phyloP scores from a whole-genome alignment of 2,329 filamentous ascomycete genomes.

The Thelonectria discophora region DNA sequence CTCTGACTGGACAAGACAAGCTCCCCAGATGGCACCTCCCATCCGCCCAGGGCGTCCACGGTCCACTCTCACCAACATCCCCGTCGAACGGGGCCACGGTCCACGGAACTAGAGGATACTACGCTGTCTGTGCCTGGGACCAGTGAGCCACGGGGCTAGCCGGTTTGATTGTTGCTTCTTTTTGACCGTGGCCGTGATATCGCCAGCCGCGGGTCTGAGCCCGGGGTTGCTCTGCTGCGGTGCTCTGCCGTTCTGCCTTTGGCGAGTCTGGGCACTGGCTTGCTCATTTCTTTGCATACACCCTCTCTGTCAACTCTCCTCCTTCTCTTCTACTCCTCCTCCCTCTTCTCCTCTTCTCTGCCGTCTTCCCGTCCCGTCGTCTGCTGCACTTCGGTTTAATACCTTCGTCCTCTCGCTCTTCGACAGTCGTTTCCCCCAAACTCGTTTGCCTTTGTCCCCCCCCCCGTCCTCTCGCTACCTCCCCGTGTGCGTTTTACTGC shows the following conservation, averaged over 20 bases:
- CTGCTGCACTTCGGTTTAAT: not conserved
- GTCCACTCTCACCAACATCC: not conserved
- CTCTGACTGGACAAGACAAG: slow-evolving; percentile 7
- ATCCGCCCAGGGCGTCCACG: slow-evolving; percentile 15
- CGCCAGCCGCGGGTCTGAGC: slow-evolving; percentile 41
- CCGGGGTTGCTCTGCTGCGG: slow-evolving; percentile 8
- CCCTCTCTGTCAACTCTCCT: not conserved
- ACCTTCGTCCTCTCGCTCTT: slow-evolving; percentile 10
- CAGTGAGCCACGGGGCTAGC: slow-evolving; percentile 31
- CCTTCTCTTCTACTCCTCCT: slow-evolving; percentile 9
- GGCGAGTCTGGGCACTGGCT: not conserved
- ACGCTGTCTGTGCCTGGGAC: slow-evolving; percentile 22
- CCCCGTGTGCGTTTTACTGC: slow-evolving; percentile 10
- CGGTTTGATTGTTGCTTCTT: slow-evolving; percentile 32
- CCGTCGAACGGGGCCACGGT: slow-evolving; percentile 1
- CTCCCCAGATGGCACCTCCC: slow-evolving; percentile 1
- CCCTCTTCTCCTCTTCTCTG: slow-evolving; percentile 9
- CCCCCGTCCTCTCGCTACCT: not conserved
- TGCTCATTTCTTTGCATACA: not conserved
- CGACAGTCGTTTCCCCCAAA: not conserved
- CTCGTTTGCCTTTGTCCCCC: not conserved
- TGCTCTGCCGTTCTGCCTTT: slow-evolving; percentile 3
- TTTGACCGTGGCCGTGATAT: slow-evolving; percentile 38
- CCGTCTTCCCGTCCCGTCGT: not conserved
- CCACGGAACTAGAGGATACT: slow-evolving; percentile 15